phyloP scores from a whole-genome alignment of 2,329 filamentous ascomycete species.

The Dothistroma pini region DNA sequence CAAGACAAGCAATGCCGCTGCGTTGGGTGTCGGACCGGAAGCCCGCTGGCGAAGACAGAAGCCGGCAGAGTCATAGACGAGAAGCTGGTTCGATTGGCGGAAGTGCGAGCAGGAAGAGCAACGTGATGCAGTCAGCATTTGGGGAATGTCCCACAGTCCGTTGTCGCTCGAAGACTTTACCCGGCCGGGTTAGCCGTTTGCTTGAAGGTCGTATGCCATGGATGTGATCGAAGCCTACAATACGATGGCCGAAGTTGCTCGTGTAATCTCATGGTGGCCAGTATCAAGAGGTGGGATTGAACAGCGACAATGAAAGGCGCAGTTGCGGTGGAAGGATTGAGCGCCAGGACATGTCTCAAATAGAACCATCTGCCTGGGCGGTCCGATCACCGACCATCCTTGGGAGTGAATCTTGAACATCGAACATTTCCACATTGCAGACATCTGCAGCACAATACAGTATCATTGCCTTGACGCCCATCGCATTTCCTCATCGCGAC shows the following conservation, averaged over 20 bases:
- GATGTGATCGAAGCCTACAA: neutral
- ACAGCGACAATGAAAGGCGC: neutral
- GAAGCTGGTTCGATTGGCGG: slow-evolving; percentile 2
- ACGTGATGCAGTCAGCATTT: neutral
- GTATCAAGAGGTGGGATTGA: neutral
- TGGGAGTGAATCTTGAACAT: neutral
- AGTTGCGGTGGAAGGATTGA: neutral
- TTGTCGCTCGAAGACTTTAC: neutral
- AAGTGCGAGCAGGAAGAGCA: neutral
- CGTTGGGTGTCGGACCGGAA: neutral
- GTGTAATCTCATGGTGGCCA: neutral
- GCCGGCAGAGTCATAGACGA: neutral
- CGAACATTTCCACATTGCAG: no score
- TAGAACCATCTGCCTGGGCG: neutral
- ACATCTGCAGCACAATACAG: no score
- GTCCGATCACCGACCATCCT: neutral
- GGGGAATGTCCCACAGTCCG: neutral
- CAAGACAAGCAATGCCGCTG: neutral
- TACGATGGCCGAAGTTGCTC: neutral
- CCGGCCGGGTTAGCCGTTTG: neutral
- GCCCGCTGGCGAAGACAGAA: neutral
- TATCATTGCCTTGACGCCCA: no score
- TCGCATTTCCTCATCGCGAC: neutral
- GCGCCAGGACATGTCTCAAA: neutral
- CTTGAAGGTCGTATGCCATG: neutral